Base-by-base conservation (phyloP, 1,284 basidiomycete species). In the Kwoniella shivajii region DNA sequence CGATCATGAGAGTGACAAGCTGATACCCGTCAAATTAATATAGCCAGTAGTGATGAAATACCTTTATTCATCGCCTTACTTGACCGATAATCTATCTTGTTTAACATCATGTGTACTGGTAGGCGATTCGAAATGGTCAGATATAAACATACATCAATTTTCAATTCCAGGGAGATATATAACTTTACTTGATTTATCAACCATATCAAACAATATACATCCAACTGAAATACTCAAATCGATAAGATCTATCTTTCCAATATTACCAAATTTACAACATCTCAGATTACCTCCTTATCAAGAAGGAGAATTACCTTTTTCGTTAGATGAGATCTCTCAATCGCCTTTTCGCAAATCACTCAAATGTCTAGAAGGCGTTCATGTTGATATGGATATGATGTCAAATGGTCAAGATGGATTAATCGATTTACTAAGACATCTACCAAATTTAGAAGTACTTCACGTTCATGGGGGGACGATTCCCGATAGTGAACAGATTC, bases 121-220 rank as follows among this genome's bases (percentile, higher is more conserved):
- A 20, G 86, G 86, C 18, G 90, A 93, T 63, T 81, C 85, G 65
- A 84, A 83, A 68, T 92, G 90, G 90, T 89, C 90, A 66, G 88
- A 89, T 54, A 85, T 92, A 57, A 84, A 88, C 50, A 82, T 89
- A 41, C 90, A 90, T 67, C 88, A 88, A 0, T 88, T 87, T 70
- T 91, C 89, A 1, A 82, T 86, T 0, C 90, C 90, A 1, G 90
- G 90, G 26, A 83, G 90, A 68, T 92, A 89, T 87, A 84, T 92
- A 3, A 86, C 86, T 51, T 74, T 74, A 5, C 80, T 93, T 24
- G 86, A 92, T 71, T 76, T 93, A 16, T 85, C 87, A 6, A 76
- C 78, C 27, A 66, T 90, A 79, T 36, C 59, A 1, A 80, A 75
- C 55, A 2, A 55, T 61, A 36, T 86, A 37, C 86, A 90, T 75